Base-by-base conservation (phyloP, 2,329 filamentous ascomycete genomes). In the Cadophora luteo-olivacea region DNA sequence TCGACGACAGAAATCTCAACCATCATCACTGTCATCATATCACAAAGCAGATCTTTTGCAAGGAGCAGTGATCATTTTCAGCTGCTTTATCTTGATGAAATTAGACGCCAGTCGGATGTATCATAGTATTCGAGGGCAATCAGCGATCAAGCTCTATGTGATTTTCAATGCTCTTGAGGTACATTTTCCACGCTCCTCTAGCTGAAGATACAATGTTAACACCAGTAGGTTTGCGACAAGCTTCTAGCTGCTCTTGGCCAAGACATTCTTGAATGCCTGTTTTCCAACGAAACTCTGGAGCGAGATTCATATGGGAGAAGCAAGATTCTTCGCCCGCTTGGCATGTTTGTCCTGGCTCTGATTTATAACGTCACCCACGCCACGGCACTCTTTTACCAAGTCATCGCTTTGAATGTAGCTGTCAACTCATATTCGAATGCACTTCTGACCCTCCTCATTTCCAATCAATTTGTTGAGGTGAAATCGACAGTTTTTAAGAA, bases 341-440 rank as follows among this genome's bases (percentile, higher is more conserved):
- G 92, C 80, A 94, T 99, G 86, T 99, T 99, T 75, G 73, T 94
- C 6, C 86, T 98, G 22, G 92, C 95, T 0, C 84, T 99, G 29
- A 84, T 87, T 0, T 99, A 99, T 82, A 97, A 95, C 67, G 91
- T 97, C 55, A 83, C 92, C 4, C 96, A 99, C 79, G 91, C 95
- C 0, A 90, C 94, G 0, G 90, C 93, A 0, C 84, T 99, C 0
- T 98, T 99, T 80, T 98, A 97, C 79, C 96, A 99, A 77, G 95
- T 98, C 73, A 97, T 99, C 75, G 97, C 96, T 0, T 86, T 99
- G 65, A 99, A 99, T 72, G 97, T 99, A 3, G 96, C 96, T 0
- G 95, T 99, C 75, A 99, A 99, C 80, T 97, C 95, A 0, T 99
- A 99, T 80, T 97, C 94, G 0, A 99, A 99, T 77, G 95, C 96